Conservation (phyloP, 139 green algal genomes). For the Chlamydomonas schloesseri region DNA sequence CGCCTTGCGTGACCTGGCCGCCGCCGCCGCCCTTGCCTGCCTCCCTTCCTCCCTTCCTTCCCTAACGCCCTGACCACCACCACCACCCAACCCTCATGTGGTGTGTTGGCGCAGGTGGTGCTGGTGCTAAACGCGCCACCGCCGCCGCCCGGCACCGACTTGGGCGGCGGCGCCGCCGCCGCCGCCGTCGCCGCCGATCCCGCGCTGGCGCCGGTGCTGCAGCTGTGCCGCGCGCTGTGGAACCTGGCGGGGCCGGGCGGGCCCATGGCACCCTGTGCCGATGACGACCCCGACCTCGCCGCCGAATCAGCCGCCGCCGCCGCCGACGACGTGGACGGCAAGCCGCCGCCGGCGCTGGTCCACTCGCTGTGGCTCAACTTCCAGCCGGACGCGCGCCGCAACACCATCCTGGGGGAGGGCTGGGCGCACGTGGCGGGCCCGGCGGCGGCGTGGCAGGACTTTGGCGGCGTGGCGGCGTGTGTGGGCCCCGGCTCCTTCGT, state of each 20-base stretch:
- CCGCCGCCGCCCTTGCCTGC: no score
- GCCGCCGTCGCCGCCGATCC: not conserved
- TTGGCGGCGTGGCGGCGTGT: slow-evolving; percentile 71
- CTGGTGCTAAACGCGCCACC: slow-evolving; percentile 63
- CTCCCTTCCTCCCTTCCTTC: no score
- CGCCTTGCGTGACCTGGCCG: no score
- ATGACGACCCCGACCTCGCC: not conserved
- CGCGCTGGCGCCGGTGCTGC: not conserved
- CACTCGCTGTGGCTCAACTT: slow-evolving; percentile 85
- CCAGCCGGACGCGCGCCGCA: slow-evolving; percentile 62
- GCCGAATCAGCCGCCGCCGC: not conserved
- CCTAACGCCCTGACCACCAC: no score
- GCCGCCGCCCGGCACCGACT: not conserved
- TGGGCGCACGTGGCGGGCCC: slow-evolving; percentile 58
- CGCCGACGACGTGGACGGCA: not conserved
- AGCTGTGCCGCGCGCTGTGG: slow-evolving; percentile 32
- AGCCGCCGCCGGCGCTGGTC: slow-evolving; percentile 52
- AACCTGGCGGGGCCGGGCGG: not conserved
- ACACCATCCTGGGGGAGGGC: slow-evolving; percentile 63
- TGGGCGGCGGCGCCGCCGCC: not conserved
- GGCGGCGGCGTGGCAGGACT: slow-evolving; percentile 60
- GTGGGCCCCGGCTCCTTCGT: slow-evolving; percentile 72
- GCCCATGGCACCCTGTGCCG: not conserved
- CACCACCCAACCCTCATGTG: no score
- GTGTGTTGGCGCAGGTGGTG: slow-evolving; percentile 53